These are phyloP conservation scores for Rhodosporidiobolus sp. DNA, from an alignment of 768 basidiomycete species.

Conservation along the genomic window DNA sequence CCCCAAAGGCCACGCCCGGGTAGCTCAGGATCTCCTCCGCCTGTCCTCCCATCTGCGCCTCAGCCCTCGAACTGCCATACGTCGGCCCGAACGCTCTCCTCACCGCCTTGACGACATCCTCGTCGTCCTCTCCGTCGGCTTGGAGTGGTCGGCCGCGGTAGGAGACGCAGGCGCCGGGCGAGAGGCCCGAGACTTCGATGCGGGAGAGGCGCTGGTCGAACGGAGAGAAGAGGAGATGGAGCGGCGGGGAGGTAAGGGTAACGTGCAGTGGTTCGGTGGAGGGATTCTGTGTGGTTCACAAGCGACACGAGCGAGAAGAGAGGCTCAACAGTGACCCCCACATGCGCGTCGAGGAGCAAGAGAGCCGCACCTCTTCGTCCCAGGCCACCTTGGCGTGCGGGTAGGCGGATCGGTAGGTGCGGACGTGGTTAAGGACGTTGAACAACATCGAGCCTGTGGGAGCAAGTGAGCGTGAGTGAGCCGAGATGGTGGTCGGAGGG, in stretches of 20 bases:
- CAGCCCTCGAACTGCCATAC: slow-evolving; percentile 22
- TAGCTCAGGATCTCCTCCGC: slow-evolving; percentile 43
- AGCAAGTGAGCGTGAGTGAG: background rate
- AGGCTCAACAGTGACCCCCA: slow-evolving; percentile 10
- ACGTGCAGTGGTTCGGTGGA: slow-evolving; percentile 12
- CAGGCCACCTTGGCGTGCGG: slow-evolving; percentile 22
- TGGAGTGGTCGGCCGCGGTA: slow-evolving; percentile 29
- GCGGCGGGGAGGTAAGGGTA: slow-evolving; percentile 15
- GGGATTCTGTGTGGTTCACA: slow-evolving; percentile 1
- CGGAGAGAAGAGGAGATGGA: slow-evolving; percentile 17
- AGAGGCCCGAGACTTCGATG: slow-evolving; percentile 9
- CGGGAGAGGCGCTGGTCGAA: slow-evolving; percentile 19
- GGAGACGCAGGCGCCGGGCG: slow-evolving; percentile 14
- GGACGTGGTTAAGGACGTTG: slow-evolving; percentile 35
- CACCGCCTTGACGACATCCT: slow-evolving; percentile 34
- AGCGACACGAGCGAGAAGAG: background rate
- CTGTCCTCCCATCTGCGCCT: background rate
- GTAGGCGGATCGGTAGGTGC: slow-evolving; percentile 18
- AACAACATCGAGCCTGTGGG: slow-evolving; percentile 36
- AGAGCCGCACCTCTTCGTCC: slow-evolving; percentile 24
- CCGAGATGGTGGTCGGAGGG: background rate
- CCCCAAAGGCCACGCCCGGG: slow-evolving; percentile 47
- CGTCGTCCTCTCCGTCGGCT: slow-evolving; percentile 6
- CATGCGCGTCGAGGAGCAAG: background rate
- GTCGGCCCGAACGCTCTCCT: slow-evolving; percentile 46